Evolutionary conservation across 345 rosid species (phyloP), one percentile per base, ranked within the genome.

Genomic region (Acer saccharum): DNA sequence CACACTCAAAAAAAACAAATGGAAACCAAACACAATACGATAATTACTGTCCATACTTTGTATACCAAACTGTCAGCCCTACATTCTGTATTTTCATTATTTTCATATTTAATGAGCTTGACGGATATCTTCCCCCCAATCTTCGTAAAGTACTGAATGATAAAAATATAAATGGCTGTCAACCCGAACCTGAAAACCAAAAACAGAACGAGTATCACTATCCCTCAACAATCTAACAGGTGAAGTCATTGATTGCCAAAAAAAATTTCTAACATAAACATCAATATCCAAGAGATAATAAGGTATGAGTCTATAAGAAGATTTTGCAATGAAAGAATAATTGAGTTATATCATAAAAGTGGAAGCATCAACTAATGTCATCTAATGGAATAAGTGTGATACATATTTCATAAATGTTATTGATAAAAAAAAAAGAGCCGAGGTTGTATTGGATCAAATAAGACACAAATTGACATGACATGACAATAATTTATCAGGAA

Each of bases 21-120:
- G 35, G 43, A 64, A 80, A 78, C 50, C 50, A 10, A 71, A 80
- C 35, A 13, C 10, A 14, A 32, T 71, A 58, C 46, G 62, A 3
- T n/a, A 81, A 43, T 83, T 73, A 78, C 74, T 14, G 78, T 43
- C 73, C 71, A 46, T 83, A 93, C 98, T 85, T 95, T 95, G 89
- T 95, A 93, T 50, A 93, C 90, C 80, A 95, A 88, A 87, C 98
- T 95, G 84, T 93, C 92, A 29, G 98, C 97, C 73, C 86, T 85
- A 79, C 89, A 81, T 83, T 95, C 98, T 48, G 85, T 85, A 78
- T 85, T 89, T 69, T 89, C 93, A 65, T 92, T 89, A 78, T 83
- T 90, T 85, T 95, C 98, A 79, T 84, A 79, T 76, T 90, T 87
- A 69, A 92, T 92, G 74, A 95, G 91, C 84, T 86, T 91, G 80